Percentiles rank a stretch among this genome's conserved stretches.
Conservation (phyloP, 371 early-diverging fungal genomes). For the Syncephalis fuscata region DNA sequence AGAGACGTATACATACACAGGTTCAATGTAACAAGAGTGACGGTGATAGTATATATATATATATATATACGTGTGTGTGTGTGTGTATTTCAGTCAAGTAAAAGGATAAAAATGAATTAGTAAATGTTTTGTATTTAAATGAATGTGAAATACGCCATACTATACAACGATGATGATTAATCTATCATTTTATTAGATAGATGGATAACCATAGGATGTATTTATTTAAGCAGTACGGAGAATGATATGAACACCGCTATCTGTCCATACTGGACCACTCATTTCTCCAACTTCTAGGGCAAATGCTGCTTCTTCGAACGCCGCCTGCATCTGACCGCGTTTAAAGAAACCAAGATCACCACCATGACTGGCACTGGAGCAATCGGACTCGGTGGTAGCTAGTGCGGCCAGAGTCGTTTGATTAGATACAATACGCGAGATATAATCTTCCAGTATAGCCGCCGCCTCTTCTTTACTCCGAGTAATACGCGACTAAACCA, state of each 20-base stretch:
- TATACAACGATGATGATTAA: too few relatives aligned
- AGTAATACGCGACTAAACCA: conserved; percentile 49
- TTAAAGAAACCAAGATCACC: conserved; percentile 87
- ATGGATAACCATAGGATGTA: neutral
- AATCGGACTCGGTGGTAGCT: conserved; percentile 69
- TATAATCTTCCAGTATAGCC: conserved; percentile 34
- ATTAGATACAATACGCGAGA: conserved; percentile 36
- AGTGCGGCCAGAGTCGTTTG: conserved; percentile 38
- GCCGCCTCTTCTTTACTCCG: conserved; percentile 77
- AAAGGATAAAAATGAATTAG: too few relatives aligned
- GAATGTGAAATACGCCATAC: too few relatives aligned
- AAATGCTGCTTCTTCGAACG: conserved; percentile 86
- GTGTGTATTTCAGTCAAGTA: too few relatives aligned
- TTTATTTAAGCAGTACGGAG: conserved; percentile 62
- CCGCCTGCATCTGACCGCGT: conserved; percentile 62
- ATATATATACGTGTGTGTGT: too few relatives aligned
- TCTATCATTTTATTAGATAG: too few relatives aligned
- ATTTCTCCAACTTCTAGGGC: conserved; percentile 71
- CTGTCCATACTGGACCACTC: conserved; percentile 69
- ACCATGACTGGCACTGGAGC: conserved; percentile 68
- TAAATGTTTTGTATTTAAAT: too few relatives aligned
- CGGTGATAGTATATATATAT: too few relatives aligned
- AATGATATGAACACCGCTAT: conserved; percentile 88
- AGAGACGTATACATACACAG: too few relatives aligned
- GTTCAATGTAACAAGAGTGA: too few relatives aligned